Conservation (phyloP, 2,329 filamentous ascomycete species). For the Diaporthe longicolla region DNA sequence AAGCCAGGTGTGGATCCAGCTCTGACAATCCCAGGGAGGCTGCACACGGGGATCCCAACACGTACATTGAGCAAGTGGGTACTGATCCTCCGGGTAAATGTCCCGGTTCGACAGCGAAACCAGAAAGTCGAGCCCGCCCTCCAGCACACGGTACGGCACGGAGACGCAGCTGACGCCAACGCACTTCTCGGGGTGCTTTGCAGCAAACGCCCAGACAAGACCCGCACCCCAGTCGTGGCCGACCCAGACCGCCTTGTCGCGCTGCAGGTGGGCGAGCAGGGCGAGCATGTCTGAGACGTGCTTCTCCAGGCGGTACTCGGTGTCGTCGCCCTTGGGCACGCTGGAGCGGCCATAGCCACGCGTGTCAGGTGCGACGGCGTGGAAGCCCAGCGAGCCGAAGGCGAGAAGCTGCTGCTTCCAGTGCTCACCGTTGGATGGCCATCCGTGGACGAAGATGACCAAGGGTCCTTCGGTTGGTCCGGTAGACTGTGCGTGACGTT, state of each 20-base stretch:
- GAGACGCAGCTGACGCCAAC: conserved; percentile 48
- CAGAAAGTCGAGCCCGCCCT: conserved; percentile 55
- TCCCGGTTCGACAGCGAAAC: conserved; percentile 57
- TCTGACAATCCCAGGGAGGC: neutral
- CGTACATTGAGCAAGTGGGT: conserved; percentile 49
- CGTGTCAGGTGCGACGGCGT: conserved; percentile 51
- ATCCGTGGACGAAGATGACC: conserved; percentile 56
- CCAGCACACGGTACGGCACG: conserved; percentile 59
- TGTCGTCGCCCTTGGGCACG: conserved; percentile 47
- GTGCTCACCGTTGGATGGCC: conserved; percentile 51
- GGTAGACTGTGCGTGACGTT: conserved; percentile 43
- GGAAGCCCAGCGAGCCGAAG: conserved; percentile 50
- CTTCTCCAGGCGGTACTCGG: conserved; percentile 50
- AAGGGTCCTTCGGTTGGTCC: conserved; percentile 49
- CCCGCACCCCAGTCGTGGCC: conserved; percentile 60
- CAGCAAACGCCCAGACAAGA: conserved; percentile 48
- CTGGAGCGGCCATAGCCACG: conserved; percentile 56
- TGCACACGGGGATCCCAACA: neutral
- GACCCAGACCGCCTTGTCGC: conserved; percentile 61
- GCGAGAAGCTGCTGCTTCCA: conserved; percentile 51
- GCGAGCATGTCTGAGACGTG: conserved; percentile 53
- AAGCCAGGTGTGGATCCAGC: too few relatives aligned
- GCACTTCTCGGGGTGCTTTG: conserved; percentile 48
- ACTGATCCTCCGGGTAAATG: conserved; percentile 60
- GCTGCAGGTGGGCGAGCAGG: conserved; percentile 50